Evolutionary conservation across 495 filamentous ascomycete genomes (phyloP).

Genomic region (Aspergillus panamensis): DNA sequence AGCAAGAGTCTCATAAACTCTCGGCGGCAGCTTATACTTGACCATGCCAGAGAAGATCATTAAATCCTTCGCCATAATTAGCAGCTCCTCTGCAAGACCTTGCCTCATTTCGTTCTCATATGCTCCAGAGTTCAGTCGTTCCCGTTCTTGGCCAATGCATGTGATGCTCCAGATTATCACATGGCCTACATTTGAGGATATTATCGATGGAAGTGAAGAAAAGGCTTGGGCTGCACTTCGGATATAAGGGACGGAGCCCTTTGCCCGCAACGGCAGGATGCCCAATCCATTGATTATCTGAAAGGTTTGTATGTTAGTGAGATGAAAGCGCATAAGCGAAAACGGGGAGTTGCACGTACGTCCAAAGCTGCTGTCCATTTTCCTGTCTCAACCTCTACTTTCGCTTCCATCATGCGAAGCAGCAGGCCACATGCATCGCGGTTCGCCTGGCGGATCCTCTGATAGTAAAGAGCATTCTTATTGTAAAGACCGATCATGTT

Average conservation of each 20-base stretch:
- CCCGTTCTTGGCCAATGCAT: conserved; percentile 72
- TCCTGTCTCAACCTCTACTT: conserved; percentile 61
- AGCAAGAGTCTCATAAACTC: conserved; percentile 78
- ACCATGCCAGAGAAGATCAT: conserved; percentile 95
- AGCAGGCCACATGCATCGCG: conserved; percentile 68
- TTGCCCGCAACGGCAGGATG: conserved; percentile 71
- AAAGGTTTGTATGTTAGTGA: conserved; percentile 8
- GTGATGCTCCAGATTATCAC: conserved; percentile 90
- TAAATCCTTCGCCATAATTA: conserved; percentile 76
- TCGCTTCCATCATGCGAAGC: conserved; percentile 73
- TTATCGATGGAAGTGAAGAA: conserved; percentile 64
- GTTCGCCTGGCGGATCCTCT: conserved; percentile 62
- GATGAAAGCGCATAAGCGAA: neutral
- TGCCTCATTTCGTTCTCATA: conserved; percentile 73
- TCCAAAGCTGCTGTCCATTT: conserved; percentile 77
- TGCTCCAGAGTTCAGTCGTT: conserved; percentile 56
- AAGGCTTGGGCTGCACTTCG: conserved; percentile 74
- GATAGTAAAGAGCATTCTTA: conserved; percentile 66
- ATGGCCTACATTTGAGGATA: conserved; percentile 82
- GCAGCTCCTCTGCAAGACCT: conserved; percentile 64
- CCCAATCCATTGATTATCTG: conserved; percentile 70
- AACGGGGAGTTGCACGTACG: conserved; percentile 52
- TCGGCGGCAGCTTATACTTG: conserved; percentile 74
- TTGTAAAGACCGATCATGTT: conserved; percentile 82
- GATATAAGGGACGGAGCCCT: conserved; percentile 67